Evolutionary conservation across 225 moss, liverwort and hornwort genomes (phyloP), one percentile per base, ranked within the genome.

Genomic region (Polytrichum formosum): DNA sequence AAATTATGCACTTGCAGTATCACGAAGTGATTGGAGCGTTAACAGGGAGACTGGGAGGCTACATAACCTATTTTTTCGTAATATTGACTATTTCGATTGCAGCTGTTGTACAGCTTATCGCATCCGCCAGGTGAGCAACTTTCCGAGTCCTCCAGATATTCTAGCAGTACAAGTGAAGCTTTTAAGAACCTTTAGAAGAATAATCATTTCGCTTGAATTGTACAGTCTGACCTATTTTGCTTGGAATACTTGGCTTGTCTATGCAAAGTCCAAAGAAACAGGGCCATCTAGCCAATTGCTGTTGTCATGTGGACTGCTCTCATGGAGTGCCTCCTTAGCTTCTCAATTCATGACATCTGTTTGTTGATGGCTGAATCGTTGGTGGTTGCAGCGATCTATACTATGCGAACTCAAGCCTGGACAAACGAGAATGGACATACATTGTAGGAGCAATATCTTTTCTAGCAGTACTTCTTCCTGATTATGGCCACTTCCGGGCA

Each of bases 71-170:
- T 37, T 29, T 62, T 33, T 77, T 84, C 71, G 63, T 75, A 0
- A 81, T 79, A 19, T 28, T 75, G 25, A 67, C 74, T 17, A 68
- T 89, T 53, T n/a, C 22, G 1, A 58, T 91, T 66, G 65, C n/a
- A 19, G 6, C 58, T 0, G 46, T 81, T n/a, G 77, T 89, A 62
- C 79, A 87, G 1, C 66, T 89, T 2, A 67, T 89, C 0, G 71
- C 86, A 0, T 65, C 67, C 19, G 68, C 91, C 55, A 91, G 89
- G 89, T 91, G 55, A 73, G 55, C 25, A n/a, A 6, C 21, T 9
- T 67, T 25, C 16, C 46, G 1, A 18, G 20, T 13, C 26, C 16
- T 19, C 22, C 37, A 7, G 8, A 69, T 46, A 60, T 30, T 55
- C 28, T 22, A 26, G 26, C 27, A 63, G 13, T 63, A 23, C 13